phyloP scores from a whole-genome alignment of 2,329 filamentous ascomycete species.

The Pseudocercospora macadamiae region DNA sequence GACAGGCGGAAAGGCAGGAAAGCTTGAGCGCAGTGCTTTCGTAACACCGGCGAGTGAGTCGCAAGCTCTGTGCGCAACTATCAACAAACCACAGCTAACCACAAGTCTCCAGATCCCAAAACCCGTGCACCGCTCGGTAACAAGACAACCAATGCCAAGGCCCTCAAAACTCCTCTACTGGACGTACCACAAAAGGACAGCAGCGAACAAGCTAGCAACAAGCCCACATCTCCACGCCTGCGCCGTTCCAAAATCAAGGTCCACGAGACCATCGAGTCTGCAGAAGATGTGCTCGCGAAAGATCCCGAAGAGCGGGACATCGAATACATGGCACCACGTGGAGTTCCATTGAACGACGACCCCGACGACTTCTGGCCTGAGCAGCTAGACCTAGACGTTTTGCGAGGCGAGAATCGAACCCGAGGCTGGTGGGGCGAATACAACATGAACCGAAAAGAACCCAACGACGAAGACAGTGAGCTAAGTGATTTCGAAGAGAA shows the following conservation, averaged over 20 bases:
- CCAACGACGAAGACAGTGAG: constrained; percentile 59
- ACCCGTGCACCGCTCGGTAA: constrained; percentile 81
- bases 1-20: constrained; percentile 61
- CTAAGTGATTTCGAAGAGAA: constrained; percentile 69
- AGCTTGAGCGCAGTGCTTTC: constrained; percentile 67
- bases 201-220: constrained; percentile 43
- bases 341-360: constrained; percentile 49
- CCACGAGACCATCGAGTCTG: constrained; percentile 52
- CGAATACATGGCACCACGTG: constrained; percentile 84
- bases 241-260: constrained; percentile 62
- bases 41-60: constrained; percentile 76
- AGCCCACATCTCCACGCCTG: constrained; percentile 62
- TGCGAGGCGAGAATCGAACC: constrained; percentile 57
- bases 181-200: constrained; percentile 53
- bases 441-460: constrained; percentile 60
- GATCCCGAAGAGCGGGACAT: constrained; percentile 68
- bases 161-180: constrained; percentile 63
- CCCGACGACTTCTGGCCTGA: constrained; percentile 36
- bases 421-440: constrained; percentile 56
- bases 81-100: constrained; percentile 5
- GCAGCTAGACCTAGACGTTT: constrained; percentile 37
- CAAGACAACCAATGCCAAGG: constrained; percentile 96
- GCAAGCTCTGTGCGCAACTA: constrained; percentile 5
- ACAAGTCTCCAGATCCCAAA: constrained; percentile 59
- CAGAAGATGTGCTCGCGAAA: constrained; percentile 24